Percentiles rank a stretch among this genome's conserved stretches.
phyloP scores from a whole-genome alignment of 2,329 filamentous ascomycete species.

The Seiridium cupressi region DNA sequence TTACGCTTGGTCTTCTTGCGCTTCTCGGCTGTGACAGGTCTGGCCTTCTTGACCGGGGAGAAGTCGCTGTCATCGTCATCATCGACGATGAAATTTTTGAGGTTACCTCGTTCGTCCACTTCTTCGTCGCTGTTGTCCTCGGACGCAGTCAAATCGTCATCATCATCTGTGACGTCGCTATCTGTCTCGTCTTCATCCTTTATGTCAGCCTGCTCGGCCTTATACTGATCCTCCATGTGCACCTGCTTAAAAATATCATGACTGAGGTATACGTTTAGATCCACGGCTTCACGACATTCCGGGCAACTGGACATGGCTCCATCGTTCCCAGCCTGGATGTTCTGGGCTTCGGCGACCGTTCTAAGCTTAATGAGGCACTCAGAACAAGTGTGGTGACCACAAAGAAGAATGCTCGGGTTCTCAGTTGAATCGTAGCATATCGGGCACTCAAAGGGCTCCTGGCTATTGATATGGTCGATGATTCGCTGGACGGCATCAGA shows the following conservation, averaged over 20 bases:
- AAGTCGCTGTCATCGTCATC: slow-evolving; percentile 16
- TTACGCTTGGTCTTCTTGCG: slow-evolving; percentile 33
- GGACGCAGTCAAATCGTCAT: slow-evolving; percentile 11
- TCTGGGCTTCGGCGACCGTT: slow-evolving; percentile 54
- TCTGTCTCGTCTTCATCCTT: slow-evolving; percentile 32
- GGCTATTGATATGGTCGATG: slow-evolving; percentile 34
- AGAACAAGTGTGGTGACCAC: slow-evolving; percentile 76
- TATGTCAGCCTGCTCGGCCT: slow-evolving; percentile 16
- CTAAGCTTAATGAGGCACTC: slow-evolving; percentile 73
- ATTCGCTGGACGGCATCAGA: slow-evolving; percentile 65
- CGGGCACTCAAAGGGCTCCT: slow-evolving; percentile 70
- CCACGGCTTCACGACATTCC: slow-evolving; percentile 67
- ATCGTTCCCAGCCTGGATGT: slow-evolving; percentile 60
- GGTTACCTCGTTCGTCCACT: slow-evolving; percentile 28
- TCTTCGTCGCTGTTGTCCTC: slow-evolving; percentile 30
- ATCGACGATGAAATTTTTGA: slow-evolving; percentile 29
- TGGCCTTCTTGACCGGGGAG: slow-evolving; percentile 15
- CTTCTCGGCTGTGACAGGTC: slow-evolving; percentile 27
- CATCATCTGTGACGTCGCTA: slow-evolving; percentile 25
- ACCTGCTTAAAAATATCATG: slow-evolving; percentile 71
- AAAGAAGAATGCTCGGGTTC: slow-evolving; percentile 77
- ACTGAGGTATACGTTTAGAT: slow-evolving; percentile 70
- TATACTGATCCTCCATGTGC: slow-evolving; percentile 57
- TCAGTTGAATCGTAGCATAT: slow-evolving; percentile 76
- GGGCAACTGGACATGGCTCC: slow-evolving; percentile 64